phyloP scores from a whole-genome alignment of 495 filamentous ascomycete species.

The Rhypophila decipiens region DNA sequence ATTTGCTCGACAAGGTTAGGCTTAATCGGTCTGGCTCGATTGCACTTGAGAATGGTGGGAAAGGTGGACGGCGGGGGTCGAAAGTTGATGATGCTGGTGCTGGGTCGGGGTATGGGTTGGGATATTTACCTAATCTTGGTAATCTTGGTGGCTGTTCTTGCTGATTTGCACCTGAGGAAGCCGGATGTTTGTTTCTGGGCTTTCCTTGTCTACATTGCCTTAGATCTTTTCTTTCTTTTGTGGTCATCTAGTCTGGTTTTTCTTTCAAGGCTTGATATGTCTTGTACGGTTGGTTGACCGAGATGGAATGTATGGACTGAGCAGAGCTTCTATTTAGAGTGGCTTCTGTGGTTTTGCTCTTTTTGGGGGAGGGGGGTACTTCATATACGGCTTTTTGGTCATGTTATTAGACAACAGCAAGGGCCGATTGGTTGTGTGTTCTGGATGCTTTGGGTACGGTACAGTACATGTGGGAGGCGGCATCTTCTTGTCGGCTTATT shows the following conservation, averaged over 20 bases:
- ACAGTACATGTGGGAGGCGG: too few relatives aligned
- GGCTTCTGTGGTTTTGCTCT: too few relatives aligned
- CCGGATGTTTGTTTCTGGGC: not conserved
- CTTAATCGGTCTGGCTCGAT: not conserved
- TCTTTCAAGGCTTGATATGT: not conserved
- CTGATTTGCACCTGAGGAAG: slow-evolving; percentile 5
- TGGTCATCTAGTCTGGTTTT: not conserved
- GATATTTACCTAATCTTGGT: not conserved
- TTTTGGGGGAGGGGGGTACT: too few relatives aligned
- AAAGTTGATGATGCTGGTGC: slow-evolving; percentile 9
- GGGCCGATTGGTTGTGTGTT: too few relatives aligned
- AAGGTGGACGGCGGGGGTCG: too few relatives aligned
- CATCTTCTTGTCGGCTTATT: too few relatives aligned
- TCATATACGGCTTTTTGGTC: too few relatives aligned
- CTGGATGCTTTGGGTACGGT: too few relatives aligned
- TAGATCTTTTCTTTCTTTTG: not conserved
- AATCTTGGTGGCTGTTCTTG: slow-evolving; percentile 16
- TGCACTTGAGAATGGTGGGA: too few relatives aligned
- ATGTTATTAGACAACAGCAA: too few relatives aligned
- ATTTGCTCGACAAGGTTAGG: slow-evolving; percentile 28
- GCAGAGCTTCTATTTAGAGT: too few relatives aligned
- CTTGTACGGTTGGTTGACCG: not conserved
- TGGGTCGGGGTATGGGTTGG: slow-evolving; percentile 1
- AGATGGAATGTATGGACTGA: too few relatives aligned
- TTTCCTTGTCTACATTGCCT: not conserved